phyloP scores from a whole-genome alignment of 345 rosid genomes.

The Gossypium rotundifolium region DNA sequence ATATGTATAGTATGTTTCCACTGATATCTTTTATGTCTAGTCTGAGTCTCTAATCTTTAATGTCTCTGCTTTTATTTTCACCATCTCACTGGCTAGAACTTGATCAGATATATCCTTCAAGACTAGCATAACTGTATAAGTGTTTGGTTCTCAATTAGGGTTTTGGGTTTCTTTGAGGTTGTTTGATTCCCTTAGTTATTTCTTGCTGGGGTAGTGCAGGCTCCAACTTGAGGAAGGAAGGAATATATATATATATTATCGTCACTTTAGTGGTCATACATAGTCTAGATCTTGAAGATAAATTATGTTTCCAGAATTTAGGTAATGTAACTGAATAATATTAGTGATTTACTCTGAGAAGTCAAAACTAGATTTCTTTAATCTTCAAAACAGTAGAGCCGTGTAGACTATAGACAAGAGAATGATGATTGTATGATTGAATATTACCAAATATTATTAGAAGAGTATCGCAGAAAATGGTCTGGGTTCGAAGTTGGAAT shows the following conservation, averaged over 20 bases:
- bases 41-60: not conserved
- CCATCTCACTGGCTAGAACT: not conserved
- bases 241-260: not conserved
- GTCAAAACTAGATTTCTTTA: not conserved
- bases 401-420: not conserved
- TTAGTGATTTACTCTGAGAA: not conserved
- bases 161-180: not conserved
- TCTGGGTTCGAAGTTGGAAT: not conserved
- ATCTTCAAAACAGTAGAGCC: not conserved
- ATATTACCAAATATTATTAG: not conserved
- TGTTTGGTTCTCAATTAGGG: constrained; percentile 3
- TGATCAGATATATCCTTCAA: constrained; percentile 1
- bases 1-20: not conserved
- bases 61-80: not conserved
- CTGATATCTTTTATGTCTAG: not conserved
- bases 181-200: not conserved
- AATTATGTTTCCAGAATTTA: too few species aligned
- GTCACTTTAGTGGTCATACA: not conserved
- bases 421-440: not conserved
- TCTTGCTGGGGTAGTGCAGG: not conserved
- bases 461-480: not conserved
- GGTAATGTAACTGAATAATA: not conserved
- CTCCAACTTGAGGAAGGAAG: not conserved
- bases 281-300: not conserved
- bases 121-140: not conserved